Base-by-base conservation (phyloP, 768 basidiomycete species). In the Lactarius deliciosus region DNA sequence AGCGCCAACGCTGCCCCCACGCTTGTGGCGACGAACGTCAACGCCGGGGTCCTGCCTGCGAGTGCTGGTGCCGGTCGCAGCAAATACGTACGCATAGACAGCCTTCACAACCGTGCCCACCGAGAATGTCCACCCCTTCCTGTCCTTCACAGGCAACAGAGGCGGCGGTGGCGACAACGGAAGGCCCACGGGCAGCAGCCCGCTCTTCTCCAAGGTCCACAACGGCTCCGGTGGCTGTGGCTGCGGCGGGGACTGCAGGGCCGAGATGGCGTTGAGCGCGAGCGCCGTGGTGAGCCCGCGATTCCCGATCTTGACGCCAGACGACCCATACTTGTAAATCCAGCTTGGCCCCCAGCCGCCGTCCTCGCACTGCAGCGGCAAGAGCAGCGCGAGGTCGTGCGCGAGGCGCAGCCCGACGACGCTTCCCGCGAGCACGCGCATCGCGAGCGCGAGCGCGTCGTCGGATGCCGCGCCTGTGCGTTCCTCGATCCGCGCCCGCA, bases 291-390 rank as follows among this genome's bases (percentile, higher is more conserved):
- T 81, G 25, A 86, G 74, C 0, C 85, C 85, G 7, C 82, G 79
- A 73, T 86, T 86, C 15, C 83, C 81, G 34, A 86, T 82, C 59
- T 74, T 77, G 58, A 84, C 73, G 0, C 79, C 81, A 0, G 81
- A 79, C 0, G 78, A 77, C 5, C 82, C 83, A 64, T 82, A 85
- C 73, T 80, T 83, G 76, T 84, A 87, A 22, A 86, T 76, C 83
- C 83, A 85, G 1, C 86, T 80, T 10, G 76, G 76, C 28, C 78
- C 80, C 82, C 83, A 87, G 4, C 83, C 81, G 20, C 86, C 86
- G 69, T 86, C 85, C 65, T 81, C 81, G 63, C 76, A 76, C 69
- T 86, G 86, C 65, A 84, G 71, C 5, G 77, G 72, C 3, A 83
- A 77, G 9, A 87, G 78, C 22, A 74, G 71, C 9, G 77, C 74